Percentiles rank a stretch among this genome's conserved stretches.
phyloP scores from a whole-genome alignment of 352 stramenopile genomes.

The Phytophthora syringae region DNA sequence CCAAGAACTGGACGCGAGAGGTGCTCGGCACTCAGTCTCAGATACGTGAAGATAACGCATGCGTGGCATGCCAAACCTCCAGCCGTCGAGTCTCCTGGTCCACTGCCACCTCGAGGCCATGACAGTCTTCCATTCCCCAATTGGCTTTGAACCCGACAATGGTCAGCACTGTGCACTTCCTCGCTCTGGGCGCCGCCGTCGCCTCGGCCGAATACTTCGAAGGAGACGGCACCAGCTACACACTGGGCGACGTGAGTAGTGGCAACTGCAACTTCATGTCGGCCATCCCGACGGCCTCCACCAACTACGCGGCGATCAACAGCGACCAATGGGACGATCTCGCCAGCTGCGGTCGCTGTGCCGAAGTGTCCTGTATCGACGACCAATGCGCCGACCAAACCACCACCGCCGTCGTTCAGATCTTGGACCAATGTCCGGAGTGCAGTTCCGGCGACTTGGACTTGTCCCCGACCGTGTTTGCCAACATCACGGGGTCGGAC shows the following conservation, averaged over 20 bases:
- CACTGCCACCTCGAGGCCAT: background rate
- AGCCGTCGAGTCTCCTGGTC: slow-evolving; percentile 6
- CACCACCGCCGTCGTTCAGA: slow-evolving; percentile 62
- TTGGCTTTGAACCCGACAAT: slow-evolving; percentile 9
- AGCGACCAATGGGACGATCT: slow-evolving; percentile 60
- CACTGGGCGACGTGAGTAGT: slow-evolving; percentile 33
- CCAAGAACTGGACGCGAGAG: slow-evolving; percentile 28
- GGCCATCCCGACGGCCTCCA: slow-evolving; percentile 45
- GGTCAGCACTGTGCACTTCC: slow-evolving; percentile 17
- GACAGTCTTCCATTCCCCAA: slow-evolving; percentile 19
- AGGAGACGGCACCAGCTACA: slow-evolving; percentile 56
- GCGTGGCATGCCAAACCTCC: slow-evolving; percentile 12
- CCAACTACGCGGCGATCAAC: slow-evolving; percentile 80
- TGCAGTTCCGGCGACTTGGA: slow-evolving; percentile 72
- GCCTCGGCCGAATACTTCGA: slow-evolving; percentile 37
- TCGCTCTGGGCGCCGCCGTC: no score
- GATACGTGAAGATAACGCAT: slow-evolving; percentile 32
- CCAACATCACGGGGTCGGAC: slow-evolving; percentile 65
- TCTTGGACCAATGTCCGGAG: slow-evolving; percentile 78
- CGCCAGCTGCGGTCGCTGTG: slow-evolving; percentile 62
- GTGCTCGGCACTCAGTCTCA: slow-evolving; percentile 24
- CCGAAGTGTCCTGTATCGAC: slow-evolving; percentile 70
- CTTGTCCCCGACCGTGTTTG: slow-evolving; percentile 73
- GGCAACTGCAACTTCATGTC: slow-evolving; percentile 71
- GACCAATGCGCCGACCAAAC: slow-evolving; percentile 45